Conservation (phyloP, 2,329 filamentous ascomycete species). For the Ilyonectria mors-panacis region DNA sequence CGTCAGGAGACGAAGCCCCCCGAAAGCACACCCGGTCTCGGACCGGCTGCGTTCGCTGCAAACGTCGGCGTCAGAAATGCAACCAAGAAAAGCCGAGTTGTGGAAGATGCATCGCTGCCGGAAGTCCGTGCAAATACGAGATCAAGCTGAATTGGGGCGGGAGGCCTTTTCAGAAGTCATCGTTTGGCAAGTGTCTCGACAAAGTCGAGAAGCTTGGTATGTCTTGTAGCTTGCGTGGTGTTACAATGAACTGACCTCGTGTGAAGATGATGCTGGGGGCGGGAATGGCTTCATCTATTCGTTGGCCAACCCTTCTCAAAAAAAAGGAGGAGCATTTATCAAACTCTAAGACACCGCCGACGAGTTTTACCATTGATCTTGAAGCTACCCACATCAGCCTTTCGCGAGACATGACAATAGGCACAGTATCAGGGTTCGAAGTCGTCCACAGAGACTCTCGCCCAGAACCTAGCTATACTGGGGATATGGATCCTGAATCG, state of each 20-base stretch:
- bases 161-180: conserved; percentile 32
- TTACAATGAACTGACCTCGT: neutral
- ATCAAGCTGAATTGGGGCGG: conserved; percentile 35
- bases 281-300: conserved; percentile 29
- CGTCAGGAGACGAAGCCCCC: neutral
- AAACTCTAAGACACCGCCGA: neutral
- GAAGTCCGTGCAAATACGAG: conserved; percentile 30
- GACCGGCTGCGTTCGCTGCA: conserved; percentile 35
- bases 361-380: neutral
- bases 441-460: neutral
- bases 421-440: neutral
- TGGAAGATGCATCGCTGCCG: conserved; percentile 27
- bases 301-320: neutral
- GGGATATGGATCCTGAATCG: neutral
- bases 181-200: conserved; percentile 30
- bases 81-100: conserved; percentile 38
- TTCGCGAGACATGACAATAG: neutral
- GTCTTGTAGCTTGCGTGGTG: neutral
- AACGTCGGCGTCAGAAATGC: conserved; percentile 36
- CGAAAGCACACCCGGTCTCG: conserved; percentile 32
- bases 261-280: neutral
- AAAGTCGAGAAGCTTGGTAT: conserved; percentile 21
- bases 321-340: no score
- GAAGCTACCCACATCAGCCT: neutral
- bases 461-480: neutral